These are phyloP conservation scores for Mangifera indica DNA, from an alignment of 345 rosid genomes.

Conservation along the genomic window DNA sequence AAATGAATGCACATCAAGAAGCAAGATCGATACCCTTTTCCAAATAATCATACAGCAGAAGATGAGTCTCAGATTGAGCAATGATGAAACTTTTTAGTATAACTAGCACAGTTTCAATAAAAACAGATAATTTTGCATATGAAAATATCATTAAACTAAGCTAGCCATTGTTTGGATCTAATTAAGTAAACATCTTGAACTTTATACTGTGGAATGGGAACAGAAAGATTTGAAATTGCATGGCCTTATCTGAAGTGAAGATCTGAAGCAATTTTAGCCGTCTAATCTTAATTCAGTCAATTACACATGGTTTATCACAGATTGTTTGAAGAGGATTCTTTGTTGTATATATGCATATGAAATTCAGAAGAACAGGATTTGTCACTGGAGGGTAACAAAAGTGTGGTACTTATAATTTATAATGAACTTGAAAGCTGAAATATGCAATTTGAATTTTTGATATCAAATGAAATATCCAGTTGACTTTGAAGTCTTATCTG, in stretches of 20 bases:
- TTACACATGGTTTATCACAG: neutral
- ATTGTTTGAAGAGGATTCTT: neutral
- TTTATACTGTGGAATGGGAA: too few species aligned
- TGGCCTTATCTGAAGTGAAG: too few species aligned
- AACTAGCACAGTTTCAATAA: neutral
- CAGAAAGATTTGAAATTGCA: neutral
- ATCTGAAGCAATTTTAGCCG: neutral
- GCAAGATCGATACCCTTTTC: neutral
- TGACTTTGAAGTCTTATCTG: neutral
- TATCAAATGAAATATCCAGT: neutral
- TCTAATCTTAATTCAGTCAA: neutral
- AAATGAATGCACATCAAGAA: neutral
- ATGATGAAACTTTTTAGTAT: neutral
- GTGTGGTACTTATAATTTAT: neutral
- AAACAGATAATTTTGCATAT: neutral
- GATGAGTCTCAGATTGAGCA: neutral
- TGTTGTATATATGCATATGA: neutral
- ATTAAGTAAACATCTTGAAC: neutral
- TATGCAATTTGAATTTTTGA: neutral
- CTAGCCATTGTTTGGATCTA: neutral
- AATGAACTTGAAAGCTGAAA: neutral
- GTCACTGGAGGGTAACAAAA: neutral
- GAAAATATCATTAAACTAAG: neutral
- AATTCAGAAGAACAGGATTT: neutral
- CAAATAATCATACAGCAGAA: neutral